phyloP scores from a whole-genome alignment of 1,284 basidiomycete species.

The Ceratobasidium theobromae region DNA sequence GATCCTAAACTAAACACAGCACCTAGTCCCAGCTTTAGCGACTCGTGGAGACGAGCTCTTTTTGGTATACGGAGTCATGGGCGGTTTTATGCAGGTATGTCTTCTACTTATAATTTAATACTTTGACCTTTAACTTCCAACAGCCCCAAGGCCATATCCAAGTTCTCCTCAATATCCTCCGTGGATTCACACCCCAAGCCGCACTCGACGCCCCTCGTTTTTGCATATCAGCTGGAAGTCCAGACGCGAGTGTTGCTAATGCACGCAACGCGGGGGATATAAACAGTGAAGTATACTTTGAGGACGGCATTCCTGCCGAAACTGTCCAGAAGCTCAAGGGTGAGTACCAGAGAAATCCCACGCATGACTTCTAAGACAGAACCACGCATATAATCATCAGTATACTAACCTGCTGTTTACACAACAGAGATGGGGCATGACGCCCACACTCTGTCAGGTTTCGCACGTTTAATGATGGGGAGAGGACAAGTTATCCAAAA shows the following conservation, averaged over 20 bases:
- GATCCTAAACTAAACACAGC: neutral
- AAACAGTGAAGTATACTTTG: slow-evolving; percentile 84
- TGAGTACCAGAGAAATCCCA: slow-evolving; percentile 42
- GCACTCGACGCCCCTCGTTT: slow-evolving; percentile 93
- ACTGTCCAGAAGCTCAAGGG: slow-evolving; percentile 64
- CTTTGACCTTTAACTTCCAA: neutral
- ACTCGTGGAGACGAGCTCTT: slow-evolving; percentile 81
- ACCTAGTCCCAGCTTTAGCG: slow-evolving; percentile 75
- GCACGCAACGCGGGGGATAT: slow-evolving; percentile 60
- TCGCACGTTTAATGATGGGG: slow-evolving; percentile 74
- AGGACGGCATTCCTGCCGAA: slow-evolving; percentile 72
- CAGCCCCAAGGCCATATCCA: slow-evolving; percentile 91
- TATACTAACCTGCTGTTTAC: too few species aligned
- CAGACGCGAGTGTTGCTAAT: slow-evolving; percentile 53
- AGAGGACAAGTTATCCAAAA: slow-evolving; percentile 91
- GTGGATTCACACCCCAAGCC: slow-evolving; percentile 81
- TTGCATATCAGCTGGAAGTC: slow-evolving; percentile 85
- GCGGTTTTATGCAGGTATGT: slow-evolving; percentile 86
- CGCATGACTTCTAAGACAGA: neutral
- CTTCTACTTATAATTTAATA: neutral
- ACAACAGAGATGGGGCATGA: slow-evolving; percentile 81
- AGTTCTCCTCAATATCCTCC: slow-evolving; percentile 87
- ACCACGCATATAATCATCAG: neutral
- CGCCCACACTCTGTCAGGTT: slow-evolving; percentile 62
- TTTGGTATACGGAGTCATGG: slow-evolving; percentile 91